These are phyloP conservation scores for Epicoccum sorghinum DNA, from an alignment of 2,329 filamentous ascomycete genomes.

Conservation along the genomic window DNA sequence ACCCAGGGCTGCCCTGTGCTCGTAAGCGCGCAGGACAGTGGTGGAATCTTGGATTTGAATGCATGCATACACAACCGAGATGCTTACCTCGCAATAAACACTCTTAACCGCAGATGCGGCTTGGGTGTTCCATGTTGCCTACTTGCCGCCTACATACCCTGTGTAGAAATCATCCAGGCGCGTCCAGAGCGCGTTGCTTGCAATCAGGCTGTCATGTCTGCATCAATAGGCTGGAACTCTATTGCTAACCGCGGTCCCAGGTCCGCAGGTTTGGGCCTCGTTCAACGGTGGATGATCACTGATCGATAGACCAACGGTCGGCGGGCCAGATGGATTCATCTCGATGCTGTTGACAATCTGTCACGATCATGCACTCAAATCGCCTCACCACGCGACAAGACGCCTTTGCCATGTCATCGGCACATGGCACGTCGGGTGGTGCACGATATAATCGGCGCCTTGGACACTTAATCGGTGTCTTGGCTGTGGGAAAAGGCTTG, in stretches of 20 bases:
- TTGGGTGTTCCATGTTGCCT: neutral
- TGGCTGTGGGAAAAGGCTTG: conserved; percentile 1
- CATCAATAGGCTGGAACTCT: neutral
- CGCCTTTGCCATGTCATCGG: conserved; percentile 1
- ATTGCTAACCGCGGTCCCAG: neutral
- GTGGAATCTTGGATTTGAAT: neutral
- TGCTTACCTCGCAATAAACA: neutral
- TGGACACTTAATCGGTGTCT: conserved; percentile 1
- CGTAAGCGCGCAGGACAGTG: conserved; percentile 5
- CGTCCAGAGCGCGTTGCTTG: neutral
- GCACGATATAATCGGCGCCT: conserved; percentile 4
- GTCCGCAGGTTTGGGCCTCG: conserved; percentile 9
- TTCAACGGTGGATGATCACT: conserved; percentile 5
- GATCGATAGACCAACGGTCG: neutral
- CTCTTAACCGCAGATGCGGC: neutral
- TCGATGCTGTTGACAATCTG: neutral
- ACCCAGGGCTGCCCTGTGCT: conserved; percentile 1
- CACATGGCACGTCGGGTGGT: conserved; percentile 8
- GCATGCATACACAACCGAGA: neutral
- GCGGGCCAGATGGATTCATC: conserved; percentile 8
- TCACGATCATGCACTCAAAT: conserved; percentile 7
- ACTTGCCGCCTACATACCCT: too few species aligned
- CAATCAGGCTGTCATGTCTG: neutral
- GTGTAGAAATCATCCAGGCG: neutral
- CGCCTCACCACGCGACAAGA: conserved; percentile 5